Evolutionary conservation across 2,329 filamentous ascomycete genomes (phyloP).

Genomic region (Colletotrichum simmondsii): DNA sequence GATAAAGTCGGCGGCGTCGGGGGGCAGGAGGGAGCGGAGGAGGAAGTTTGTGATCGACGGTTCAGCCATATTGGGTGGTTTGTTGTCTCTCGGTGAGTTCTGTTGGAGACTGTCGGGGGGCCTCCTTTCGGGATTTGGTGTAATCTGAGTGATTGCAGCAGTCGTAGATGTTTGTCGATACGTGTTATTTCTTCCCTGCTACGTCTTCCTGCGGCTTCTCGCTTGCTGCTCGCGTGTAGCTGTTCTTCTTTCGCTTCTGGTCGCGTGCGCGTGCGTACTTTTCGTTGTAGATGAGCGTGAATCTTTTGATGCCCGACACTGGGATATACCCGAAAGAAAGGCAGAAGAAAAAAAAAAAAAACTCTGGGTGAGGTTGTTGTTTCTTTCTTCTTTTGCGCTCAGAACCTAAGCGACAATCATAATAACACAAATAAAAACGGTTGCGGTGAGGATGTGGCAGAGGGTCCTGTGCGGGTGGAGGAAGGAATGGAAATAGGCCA

Average conservation of each 20-base stretch:
- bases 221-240: neutral
- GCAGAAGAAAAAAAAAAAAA: neutral
- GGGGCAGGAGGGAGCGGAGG: conserved; percentile 55
- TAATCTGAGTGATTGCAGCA: no score
- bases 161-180: neutral
- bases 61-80: conserved; percentile 42
- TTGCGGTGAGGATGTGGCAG: neutral
- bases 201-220: neutral
- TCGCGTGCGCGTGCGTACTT: neutral
- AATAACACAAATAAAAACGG: neutral
- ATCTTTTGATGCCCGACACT: neutral
- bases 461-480: neutral
- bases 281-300: neutral
- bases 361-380: neutral
- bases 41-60: conserved; percentile 44
- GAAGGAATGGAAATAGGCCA: neutral
- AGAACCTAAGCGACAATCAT: neutral
- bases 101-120: neutral
- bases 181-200: neutral
- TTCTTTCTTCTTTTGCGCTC: neutral
- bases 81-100: neutral
- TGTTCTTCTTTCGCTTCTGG: neutral
- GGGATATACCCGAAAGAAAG: neutral
- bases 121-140: neutral
- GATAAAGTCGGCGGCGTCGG: conserved; percentile 55